Evolutionary conservation across 768 basidiomycete genomes (phyloP).

Genomic region (Scleroderma bovista): DNA sequence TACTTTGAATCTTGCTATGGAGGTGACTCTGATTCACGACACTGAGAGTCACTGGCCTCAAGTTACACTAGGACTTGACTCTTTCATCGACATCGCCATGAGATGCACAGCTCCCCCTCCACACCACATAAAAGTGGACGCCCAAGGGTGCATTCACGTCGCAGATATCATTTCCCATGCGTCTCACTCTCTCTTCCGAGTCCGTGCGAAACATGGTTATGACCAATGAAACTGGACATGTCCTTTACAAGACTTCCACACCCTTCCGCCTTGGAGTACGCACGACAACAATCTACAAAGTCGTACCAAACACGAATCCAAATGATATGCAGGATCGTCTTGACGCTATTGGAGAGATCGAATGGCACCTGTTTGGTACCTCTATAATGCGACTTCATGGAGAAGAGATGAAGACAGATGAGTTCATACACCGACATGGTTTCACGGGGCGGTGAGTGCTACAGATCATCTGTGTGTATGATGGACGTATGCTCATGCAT

Average conservation of each 20-base stretch:
- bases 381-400: conserved; percentile 27
- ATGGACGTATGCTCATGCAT: neutral
- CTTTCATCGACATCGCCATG: too few relatives aligned
- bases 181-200: conserved; percentile 17
- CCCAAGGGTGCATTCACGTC: too few relatives aligned
- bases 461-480: neutral
- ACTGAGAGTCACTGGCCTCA: too few relatives aligned
- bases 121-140: too few relatives aligned
- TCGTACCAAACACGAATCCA: conserved; percentile 16
- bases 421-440: conserved; percentile 21
- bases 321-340: conserved; percentile 26
- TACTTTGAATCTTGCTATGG: too few relatives aligned
- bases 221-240: conserved; percentile 21
- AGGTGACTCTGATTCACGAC: too few relatives aligned
- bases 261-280: conserved; percentile 7
- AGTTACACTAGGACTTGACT: too few relatives aligned
- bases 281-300: conserved; percentile 21
- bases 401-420: conserved; percentile 17
- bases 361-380: conserved; percentile 27
- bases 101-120: too few relatives aligned
- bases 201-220: conserved; percentile 20
- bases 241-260: conserved; percentile 26
- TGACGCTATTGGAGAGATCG: conserved; percentile 28
- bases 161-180: too few relatives aligned
- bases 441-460: conserved; percentile 10